phyloP scores from a whole-genome alignment of 2,329 filamentous ascomycete species.

The Tolypocladium pustulatum region DNA sequence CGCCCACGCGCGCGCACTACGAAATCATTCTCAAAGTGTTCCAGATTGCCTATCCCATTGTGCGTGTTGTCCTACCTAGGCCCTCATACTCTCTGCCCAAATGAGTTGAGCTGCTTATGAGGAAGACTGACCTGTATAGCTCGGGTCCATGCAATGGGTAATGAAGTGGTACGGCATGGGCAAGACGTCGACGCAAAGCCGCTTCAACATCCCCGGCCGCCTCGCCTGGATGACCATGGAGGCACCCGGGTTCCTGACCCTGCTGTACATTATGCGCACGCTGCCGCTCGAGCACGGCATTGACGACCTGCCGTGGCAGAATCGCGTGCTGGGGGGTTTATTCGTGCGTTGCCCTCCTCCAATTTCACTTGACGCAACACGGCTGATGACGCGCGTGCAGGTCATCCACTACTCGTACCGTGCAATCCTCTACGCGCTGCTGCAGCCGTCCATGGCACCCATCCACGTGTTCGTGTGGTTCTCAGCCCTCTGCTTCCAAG shows the following conservation, averaged over 20 bases:
- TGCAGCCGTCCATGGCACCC: conserved; percentile 88
- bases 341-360: conserved; percentile 34
- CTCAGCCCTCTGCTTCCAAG: conserved; percentile 61
- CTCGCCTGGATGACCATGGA: conserved; percentile 88
- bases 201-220: conserved; percentile 79
- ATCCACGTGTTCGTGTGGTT: conserved; percentile 62
- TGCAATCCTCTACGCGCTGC: conserved; percentile 68
- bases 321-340: conserved; percentile 62
- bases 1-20: conserved; percentile 48
- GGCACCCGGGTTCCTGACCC: conserved; percentile 60
- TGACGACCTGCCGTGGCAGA: conserved; percentile 59
- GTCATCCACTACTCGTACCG: conserved; percentile 86
- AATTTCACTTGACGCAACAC: too few relatives aligned
- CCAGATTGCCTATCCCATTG: conserved; percentile 41
- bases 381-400: conserved; percentile 19
- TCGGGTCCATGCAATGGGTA: conserved; percentile 65
- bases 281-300: conserved; percentile 51
- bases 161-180: conserved; percentile 81
- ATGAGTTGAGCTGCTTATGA: conserved; percentile 3
- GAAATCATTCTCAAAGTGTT: conserved; percentile 40
- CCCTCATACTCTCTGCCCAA: background rate
- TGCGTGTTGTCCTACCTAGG: conserved; percentile 15
- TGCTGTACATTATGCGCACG: conserved; percentile 69
- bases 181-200: conserved; percentile 70
- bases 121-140: conserved; percentile 30